Evolutionary conservation across 1,139 yeast species (phyloP), one percentile per base, ranked within the genome.

Genomic region (Taiozyma sp.): DNA sequence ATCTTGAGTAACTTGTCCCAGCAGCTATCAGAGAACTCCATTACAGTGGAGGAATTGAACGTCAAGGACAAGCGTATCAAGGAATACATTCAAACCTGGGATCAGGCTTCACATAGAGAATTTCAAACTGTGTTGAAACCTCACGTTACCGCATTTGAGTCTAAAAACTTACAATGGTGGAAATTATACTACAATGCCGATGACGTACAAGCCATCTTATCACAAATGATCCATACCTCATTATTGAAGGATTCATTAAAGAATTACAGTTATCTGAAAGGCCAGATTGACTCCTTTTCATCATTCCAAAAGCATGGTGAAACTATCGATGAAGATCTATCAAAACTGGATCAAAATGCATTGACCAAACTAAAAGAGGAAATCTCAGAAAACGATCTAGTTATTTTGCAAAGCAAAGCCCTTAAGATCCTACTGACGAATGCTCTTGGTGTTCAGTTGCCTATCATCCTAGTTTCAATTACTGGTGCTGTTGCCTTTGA

Each of bases 391-490:
- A 53, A 58, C 3, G 59, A 58, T 16, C 50, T 65, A 12, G 53
- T 59, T 0, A 41, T 45, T 1, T 49, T 67, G 36, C 68, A 66
- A 47, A 59, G 54, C n/a, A 52, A 54, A 22, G 64, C 62, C 5
- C 60, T 61, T 27, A 64, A 58, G 44, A 41, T 55, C 3, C 50
- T 68, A 13, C 57, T 61, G 46, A 48, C 56, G 10, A 66, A 65
- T 39, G 61, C 65, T 32, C 51, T 67, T 14, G 64, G 62, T 27
- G 48, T 66, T 5, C 71, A 68, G 47, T 45, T 67, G n/a, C 71
- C 71, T 1, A 47, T 67, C 32, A 46, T 62, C 0, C 29, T 64
- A 3, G 43, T 64, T 8, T 52, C 69, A 1, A 56, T 59, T 8
- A 51, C 60, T 7, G 70, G 70, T 10, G 57, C 51, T 29, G 44